Percentiles rank a stretch among this genome's conserved stretches.
phyloP scores from a whole-genome alignment of 1,284 basidiomycete species.

The Wallemia hederae region DNA sequence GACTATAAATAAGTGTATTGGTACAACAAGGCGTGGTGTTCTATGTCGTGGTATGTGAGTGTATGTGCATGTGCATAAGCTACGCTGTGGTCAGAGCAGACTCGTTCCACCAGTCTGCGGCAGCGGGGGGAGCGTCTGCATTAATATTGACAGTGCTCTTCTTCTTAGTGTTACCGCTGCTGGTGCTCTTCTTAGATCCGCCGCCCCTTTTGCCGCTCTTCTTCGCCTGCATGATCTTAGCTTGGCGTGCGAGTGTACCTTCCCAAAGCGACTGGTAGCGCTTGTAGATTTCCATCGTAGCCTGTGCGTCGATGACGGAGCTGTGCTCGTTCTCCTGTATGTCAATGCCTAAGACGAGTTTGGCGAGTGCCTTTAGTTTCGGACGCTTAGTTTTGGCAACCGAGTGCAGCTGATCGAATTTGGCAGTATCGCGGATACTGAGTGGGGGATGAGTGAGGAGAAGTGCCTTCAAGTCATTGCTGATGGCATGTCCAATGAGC shows the following conservation, averaged over 20 bases:
- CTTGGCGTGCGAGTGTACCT: background rate
- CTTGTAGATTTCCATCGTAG: background rate
- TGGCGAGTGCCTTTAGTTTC: slow-evolving; percentile 49
- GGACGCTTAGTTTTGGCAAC: slow-evolving; percentile 31
- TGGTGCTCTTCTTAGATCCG: background rate
- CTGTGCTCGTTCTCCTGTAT: slow-evolving; percentile 73
- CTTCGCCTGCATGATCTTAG: background rate
- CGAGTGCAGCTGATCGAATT: slow-evolving; percentile 20
- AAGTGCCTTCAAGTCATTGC: slow-evolving; percentile 75
- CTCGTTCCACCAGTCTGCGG: background rate
- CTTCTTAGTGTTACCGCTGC: too few relatives aligned
- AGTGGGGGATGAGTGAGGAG: slow-evolving; percentile 64
- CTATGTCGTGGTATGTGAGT: background rate
- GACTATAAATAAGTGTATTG: background rate
- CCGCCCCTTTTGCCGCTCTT: background rate
- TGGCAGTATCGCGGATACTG: slow-evolving; percentile 57
- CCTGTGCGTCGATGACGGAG: slow-evolving; percentile 25
- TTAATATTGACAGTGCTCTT: background rate
- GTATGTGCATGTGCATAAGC: background rate
- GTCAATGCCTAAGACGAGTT: slow-evolving; percentile 46
- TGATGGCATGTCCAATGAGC: slow-evolving; percentile 74
- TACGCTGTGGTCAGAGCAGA: background rate
- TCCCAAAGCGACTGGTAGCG: background rate
- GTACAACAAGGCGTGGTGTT: background rate
- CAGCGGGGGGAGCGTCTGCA: background rate